Evolutionary conservation across 2,329 filamentous ascomycete genomes (phyloP).

Genomic region (Ophiostoma sp.): DNA sequence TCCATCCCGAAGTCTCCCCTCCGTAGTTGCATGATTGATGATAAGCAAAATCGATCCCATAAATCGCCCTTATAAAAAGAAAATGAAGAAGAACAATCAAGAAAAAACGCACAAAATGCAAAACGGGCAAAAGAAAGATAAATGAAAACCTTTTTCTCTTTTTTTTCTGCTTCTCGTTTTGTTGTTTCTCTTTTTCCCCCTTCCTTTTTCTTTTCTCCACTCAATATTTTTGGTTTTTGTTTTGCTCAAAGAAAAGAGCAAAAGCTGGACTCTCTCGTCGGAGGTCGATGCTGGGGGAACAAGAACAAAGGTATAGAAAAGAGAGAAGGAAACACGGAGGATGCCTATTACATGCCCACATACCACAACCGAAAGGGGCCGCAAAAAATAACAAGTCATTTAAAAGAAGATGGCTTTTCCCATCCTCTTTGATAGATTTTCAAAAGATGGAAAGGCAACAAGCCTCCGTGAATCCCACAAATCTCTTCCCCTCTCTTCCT

Average conservation of each 20-base stretch:
- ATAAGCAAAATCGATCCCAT: constrained; percentile 13
- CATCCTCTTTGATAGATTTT: no score
- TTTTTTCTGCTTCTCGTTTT: not conserved
- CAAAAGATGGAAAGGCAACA: not conserved
- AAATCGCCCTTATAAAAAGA: not conserved
- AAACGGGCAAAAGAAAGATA: not conserved
- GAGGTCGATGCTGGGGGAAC: not conserved
- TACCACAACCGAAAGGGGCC: not conserved
- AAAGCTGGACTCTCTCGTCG: not conserved
- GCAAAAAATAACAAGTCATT: constrained; percentile 2
- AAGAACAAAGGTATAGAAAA: not conserved
- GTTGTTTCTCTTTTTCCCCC: not conserved
- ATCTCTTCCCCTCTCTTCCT: not conserved
- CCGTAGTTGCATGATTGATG: not conserved
- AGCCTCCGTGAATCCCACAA: not conserved
- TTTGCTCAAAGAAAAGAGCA: not conserved
- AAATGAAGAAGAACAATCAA: not conserved
- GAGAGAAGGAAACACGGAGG: not conserved
- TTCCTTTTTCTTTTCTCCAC: not conserved
- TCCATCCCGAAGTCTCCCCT: not conserved
- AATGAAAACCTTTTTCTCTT: not conserved
- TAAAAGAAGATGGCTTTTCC: not conserved
- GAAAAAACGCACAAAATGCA: not conserved
- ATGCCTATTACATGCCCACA: not conserved
- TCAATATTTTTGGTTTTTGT: not conserved